Conservation (phyloP, 352 stramenopile species). For the Phytopythium chamaehyphon region DNA sequence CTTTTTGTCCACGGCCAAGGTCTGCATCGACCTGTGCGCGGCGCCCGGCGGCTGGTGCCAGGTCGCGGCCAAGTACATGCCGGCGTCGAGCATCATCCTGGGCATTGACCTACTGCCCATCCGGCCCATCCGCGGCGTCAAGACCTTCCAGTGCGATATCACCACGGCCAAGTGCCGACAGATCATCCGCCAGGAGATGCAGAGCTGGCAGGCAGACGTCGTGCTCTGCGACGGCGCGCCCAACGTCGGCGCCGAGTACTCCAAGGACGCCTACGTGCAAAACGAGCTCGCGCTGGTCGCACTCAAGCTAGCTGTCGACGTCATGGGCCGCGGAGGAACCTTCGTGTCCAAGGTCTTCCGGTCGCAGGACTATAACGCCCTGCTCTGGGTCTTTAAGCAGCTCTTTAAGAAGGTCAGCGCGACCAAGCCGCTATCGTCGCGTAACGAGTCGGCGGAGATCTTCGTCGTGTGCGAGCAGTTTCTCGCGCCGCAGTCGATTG, state of each 20-base stretch:
- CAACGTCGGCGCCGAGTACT: slow-evolving; percentile 98
- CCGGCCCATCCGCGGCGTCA: slow-evolving; percentile 94
- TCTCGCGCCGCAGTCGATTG: slow-evolving; percentile 95
- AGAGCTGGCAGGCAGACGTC: slow-evolving; percentile 93
- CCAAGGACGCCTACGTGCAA: slow-evolving; percentile 99
- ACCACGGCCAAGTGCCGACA: slow-evolving; percentile 88
- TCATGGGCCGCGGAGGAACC: slow-evolving; percentile 91
- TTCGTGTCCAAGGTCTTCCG: slow-evolving; percentile 98
- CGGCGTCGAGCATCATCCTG: slow-evolving; percentile 94
- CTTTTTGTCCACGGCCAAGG: slow-evolving; percentile 94
- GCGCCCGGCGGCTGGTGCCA: slow-evolving; percentile 98
- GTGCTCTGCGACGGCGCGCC: slow-evolving; percentile 99
- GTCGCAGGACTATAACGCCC: slow-evolving; percentile 97
- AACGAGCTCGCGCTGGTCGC: slow-evolving; percentile 97
- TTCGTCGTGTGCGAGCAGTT: slow-evolving; percentile 98
- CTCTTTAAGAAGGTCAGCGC: slow-evolving; percentile 97
- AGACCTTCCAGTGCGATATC: slow-evolving; percentile 97
- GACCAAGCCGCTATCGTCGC: slow-evolving; percentile 97
- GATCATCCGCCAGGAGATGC: slow-evolving; percentile 92
- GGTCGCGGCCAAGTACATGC: slow-evolving; percentile 89
- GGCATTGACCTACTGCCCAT: slow-evolving; percentile 99
- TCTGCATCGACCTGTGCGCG: slow-evolving; percentile 98
- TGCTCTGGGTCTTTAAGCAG: slow-evolving; percentile 99
- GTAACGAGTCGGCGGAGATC: slow-evolving; percentile 99
- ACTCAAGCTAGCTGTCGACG: slow-evolving; percentile 96